These are phyloP conservation scores for Verticillium nubilum DNA, from an alignment of 2,329 filamentous ascomycete species.

Conservation along the genomic window DNA sequence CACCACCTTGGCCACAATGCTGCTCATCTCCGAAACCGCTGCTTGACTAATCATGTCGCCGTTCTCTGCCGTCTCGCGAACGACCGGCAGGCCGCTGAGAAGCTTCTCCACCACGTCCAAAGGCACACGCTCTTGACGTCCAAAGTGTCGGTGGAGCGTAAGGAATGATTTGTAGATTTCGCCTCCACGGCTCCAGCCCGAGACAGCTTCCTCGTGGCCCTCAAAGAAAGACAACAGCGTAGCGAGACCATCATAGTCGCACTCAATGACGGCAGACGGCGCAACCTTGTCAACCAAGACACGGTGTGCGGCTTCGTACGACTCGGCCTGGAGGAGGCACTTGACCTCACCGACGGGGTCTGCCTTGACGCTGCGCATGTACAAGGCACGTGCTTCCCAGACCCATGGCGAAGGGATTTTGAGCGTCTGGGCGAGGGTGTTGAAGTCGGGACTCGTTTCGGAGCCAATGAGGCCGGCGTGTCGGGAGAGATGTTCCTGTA, in stretches of 20 bases:
- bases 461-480: conserved; percentile 64
- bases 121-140: conserved; percentile 31
- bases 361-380: conserved; percentile 67
- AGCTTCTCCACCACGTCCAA: conserved; percentile 49
- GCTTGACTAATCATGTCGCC: conserved; percentile 53
- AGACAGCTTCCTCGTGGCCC: conserved; percentile 53
- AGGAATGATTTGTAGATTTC: conserved; percentile 68
- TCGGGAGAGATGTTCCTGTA: conserved; percentile 69
- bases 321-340: conserved; percentile 72
- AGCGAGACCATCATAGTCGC: conserved; percentile 67
- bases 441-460: conserved; percentile 50
- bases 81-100: conserved; percentile 49
- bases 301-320: conserved; percentile 75
- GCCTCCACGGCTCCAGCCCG: conserved; percentile 74
- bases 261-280: conserved; percentile 74
- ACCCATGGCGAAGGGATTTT: conserved; percentile 74
- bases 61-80: conserved; percentile 37
- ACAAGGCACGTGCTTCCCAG: conserved; percentile 80
- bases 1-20: conserved; percentile 63
- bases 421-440: conserved; percentile 56
- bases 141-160: conserved; percentile 38
- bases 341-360: conserved; percentile 68
- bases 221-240: conserved; percentile 68
- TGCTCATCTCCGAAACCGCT: conserved; percentile 77
- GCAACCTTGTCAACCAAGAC: conserved; percentile 78